Conservation (phyloP, 2,329 filamentous ascomycete genomes). For the Fusarium agapanthi region DNA sequence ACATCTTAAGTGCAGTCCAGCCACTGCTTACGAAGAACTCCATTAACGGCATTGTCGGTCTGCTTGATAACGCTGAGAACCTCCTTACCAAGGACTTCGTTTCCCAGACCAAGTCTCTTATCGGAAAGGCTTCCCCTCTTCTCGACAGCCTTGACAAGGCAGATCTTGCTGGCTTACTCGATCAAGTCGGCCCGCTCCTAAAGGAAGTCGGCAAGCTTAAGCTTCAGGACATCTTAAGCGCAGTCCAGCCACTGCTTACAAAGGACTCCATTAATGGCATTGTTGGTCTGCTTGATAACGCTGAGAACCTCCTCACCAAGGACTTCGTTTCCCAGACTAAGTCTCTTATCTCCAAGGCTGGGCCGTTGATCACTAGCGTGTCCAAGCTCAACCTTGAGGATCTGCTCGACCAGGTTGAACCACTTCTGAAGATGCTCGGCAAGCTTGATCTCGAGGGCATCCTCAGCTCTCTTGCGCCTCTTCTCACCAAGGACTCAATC, state of each 20-base stretch:
- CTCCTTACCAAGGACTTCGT: constrained; percentile 44
- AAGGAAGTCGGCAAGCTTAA: constrained; percentile 44
- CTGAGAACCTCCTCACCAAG: constrained; percentile 42
- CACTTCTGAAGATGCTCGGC: constrained; percentile 46
- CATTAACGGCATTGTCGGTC: constrained; percentile 45
- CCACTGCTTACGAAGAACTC: constrained; percentile 46
- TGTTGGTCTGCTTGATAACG: constrained; percentile 48
- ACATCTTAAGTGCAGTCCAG: constrained; percentile 40
- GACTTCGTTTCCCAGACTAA: constrained; percentile 42
- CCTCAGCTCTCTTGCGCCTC: constrained; percentile 38
- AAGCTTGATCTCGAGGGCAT: constrained; percentile 46
- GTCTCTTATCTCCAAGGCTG: constrained; percentile 40
- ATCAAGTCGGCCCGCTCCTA: constrained; percentile 48
- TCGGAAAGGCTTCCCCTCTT: constrained; percentile 44
- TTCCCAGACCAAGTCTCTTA: constrained; percentile 38
- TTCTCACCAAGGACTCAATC: constrained; percentile 43
- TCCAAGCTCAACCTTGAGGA: constrained; percentile 46
- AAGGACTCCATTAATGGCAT: constrained; percentile 45
- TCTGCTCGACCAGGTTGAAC: constrained; percentile 46
- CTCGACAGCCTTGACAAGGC: constrained; percentile 45
- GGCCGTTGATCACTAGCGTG: constrained; percentile 46
- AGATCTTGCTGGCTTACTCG: constrained; percentile 46
- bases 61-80: constrained; percentile 46
- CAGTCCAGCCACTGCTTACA: constrained; percentile 45
- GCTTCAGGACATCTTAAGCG: constrained; percentile 40